phyloP scores from a whole-genome alignment of 164 flowering plant species.

The Umbilicus rupestris region DNA sequence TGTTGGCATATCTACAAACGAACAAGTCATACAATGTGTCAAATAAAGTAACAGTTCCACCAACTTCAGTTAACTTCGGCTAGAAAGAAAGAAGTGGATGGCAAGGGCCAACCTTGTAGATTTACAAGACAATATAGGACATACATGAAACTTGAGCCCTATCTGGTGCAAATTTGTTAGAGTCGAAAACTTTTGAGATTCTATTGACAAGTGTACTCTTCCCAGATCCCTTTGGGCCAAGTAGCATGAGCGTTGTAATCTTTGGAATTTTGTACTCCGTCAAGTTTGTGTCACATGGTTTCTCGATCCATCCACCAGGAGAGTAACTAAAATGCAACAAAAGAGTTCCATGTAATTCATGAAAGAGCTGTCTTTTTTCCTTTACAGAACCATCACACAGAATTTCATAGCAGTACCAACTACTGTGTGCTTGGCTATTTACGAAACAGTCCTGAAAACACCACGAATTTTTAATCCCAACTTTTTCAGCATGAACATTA shows the following conservation, averaged over 20 bases:
- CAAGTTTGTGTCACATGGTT: constrained; percentile 25
- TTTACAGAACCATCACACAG: neutral
- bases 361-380: neutral
- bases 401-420: neutral
- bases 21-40: neutral
- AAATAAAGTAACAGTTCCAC: too few relatives aligned
- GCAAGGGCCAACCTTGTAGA: neutral
- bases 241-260: constrained; percentile 43
- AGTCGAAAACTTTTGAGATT: constrained; percentile 57
- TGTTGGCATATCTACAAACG: constrained; percentile 38
- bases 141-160: constrained; percentile 80
- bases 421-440: neutral
- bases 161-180: constrained; percentile 37
- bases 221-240: constrained; percentile 80
- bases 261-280: constrained; percentile 44
- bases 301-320: constrained; percentile 64
- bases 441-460: neutral
- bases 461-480: too few relatives aligned
- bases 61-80: too few relatives aligned
- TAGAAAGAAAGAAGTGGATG: too few relatives aligned
- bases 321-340: constrained; percentile 37
- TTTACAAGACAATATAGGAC: constrained; percentile 2
- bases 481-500: neutral
- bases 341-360: neutral
- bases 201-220: constrained; percentile 77